Percentiles rank a stretch among this genome's conserved stretches.
Conservation (phyloP, 768 basidiomycete species). For the Rhodotorula babjevae region DNA sequence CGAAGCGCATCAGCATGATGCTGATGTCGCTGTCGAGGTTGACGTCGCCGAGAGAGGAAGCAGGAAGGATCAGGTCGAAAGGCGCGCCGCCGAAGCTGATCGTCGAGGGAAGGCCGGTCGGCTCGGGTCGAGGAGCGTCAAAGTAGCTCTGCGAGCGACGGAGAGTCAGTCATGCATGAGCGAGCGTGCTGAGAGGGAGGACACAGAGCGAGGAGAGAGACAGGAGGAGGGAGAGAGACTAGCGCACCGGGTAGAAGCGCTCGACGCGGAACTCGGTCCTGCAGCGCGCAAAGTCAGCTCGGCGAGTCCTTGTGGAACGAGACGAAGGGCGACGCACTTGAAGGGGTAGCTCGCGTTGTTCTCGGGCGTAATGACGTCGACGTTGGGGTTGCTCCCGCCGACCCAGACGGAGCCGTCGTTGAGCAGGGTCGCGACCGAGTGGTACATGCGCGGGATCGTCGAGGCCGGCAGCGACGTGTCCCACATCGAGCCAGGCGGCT, state of each 20-base stretch:
- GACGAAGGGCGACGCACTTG: no score
- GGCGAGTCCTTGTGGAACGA: neutral
- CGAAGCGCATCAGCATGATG: conserved; percentile 72
- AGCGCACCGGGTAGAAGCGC: conserved; percentile 67
- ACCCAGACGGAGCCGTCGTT: conserved; percentile 55
- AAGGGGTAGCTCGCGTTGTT: conserved; percentile 16
- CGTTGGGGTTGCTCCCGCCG: conserved; percentile 50
- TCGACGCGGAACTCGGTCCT: conserved; percentile 65
- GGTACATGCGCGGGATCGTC: conserved; percentile 70
- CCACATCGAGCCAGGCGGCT: conserved; percentile 69
- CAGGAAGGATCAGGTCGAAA: conserved; percentile 55
- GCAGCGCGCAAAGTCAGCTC: neutral
- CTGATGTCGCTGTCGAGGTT: conserved; percentile 58
- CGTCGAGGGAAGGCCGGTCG: conserved; percentile 62
- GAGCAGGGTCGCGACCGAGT: conserved; percentile 78
- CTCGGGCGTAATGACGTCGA: conserved; percentile 52
- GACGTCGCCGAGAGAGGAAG: neutral
- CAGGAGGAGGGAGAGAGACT: no score
- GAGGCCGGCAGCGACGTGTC: conserved; percentile 15
- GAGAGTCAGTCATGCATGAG: no score
- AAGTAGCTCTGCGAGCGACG: conserved; percentile 47
- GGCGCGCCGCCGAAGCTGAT: conserved; percentile 61
- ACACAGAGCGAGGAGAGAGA: no score
- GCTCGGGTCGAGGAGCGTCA: conserved; percentile 62
- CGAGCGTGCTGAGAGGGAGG: no score